These are phyloP conservation scores for Blastobotrys buckinghamii DNA, from an alignment of 1,139 yeast species.

Conservation along the genomic window DNA sequence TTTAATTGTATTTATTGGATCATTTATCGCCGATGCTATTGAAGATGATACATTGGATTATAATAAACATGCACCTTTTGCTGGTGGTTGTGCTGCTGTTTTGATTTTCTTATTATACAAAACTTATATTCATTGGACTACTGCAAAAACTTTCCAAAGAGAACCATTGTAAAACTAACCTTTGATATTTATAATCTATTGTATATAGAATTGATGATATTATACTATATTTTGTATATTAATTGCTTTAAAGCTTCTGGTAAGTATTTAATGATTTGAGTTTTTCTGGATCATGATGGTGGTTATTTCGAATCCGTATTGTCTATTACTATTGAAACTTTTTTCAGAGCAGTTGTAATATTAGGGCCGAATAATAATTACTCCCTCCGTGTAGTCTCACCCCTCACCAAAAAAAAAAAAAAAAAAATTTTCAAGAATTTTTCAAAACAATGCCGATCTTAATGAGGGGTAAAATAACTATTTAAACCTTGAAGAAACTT, in stretches of 20 bases:
- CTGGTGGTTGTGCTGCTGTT: background rate
- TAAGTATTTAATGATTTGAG: no score
- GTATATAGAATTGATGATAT: background rate
- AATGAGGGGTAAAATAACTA: no score
- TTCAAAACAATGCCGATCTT: no score
- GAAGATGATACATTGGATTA: background rate
- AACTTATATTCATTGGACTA: background rate
- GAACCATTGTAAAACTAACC: background rate
- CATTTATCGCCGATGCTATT: background rate
- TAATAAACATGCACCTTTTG: background rate
- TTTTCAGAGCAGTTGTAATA: background rate
- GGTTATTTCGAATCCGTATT: background rate
- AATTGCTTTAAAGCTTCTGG: no score
- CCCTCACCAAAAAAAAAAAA: no score
- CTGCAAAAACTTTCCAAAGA: background rate
- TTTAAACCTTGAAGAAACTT: no score
- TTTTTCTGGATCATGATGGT: no score
- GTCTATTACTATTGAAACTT: background rate
- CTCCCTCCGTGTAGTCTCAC: no score
- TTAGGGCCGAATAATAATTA: no score
- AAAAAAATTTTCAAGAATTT: no score
- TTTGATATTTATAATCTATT: background rate
- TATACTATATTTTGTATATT: background rate
- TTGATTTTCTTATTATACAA: background rate
- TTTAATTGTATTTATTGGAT: background rate